Percentiles rank a stretch among this genome's conserved stretches.
These are phyloP conservation scores for Diaporthe caulivora DNA, from an alignment of 2,329 filamentous ascomycete species.

Conservation along the genomic window DNA sequence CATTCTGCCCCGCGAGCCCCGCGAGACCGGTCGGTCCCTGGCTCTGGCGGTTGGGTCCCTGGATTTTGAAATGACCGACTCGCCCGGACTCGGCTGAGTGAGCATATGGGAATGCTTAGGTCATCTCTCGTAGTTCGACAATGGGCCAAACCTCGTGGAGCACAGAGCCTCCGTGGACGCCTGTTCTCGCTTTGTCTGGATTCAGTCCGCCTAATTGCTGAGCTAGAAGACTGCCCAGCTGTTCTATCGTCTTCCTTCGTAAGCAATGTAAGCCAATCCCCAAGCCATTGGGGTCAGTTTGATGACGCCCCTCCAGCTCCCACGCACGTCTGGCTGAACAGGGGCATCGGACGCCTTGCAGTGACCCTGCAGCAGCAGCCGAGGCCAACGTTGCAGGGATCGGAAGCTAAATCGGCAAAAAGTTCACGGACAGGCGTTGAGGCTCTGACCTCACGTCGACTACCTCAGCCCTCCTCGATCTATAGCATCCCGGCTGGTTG, in stretches of 20 bases:
- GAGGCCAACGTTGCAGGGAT: conserved; percentile 5
- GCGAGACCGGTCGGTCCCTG: neutral
- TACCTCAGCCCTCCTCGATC: neutral
- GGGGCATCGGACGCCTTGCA: conserved; percentile 10
- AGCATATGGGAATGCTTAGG: conserved; percentile 27
- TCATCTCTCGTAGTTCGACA: conserved; percentile 11
- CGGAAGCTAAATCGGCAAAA: conserved; percentile 21
- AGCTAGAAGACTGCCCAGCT: neutral
- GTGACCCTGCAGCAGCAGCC: conserved; percentile 6
- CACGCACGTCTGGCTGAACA: neutral
- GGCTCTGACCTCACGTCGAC: conserved; percentile 21
- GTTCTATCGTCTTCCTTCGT: neutral
- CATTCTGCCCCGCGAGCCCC: conserved; percentile 28
- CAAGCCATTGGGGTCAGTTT: conserved; percentile 1
- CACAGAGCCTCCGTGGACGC: conserved; percentile 2
- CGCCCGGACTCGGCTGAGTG: conserved; percentile 25
- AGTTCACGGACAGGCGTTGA: neutral
- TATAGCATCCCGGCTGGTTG: too few species aligned
- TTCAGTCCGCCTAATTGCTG: neutral
- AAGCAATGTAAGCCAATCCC: neutral
- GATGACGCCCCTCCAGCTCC: conserved; percentile 12
- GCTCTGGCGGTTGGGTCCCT: conserved; percentile 7
- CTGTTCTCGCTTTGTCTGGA: neutral
- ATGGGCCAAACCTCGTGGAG: neutral
- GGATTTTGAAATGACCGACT: neutral